Conservation (phyloP, 2,329 filamentous ascomycete species). For the Pleurostoma richardsiae region DNA sequence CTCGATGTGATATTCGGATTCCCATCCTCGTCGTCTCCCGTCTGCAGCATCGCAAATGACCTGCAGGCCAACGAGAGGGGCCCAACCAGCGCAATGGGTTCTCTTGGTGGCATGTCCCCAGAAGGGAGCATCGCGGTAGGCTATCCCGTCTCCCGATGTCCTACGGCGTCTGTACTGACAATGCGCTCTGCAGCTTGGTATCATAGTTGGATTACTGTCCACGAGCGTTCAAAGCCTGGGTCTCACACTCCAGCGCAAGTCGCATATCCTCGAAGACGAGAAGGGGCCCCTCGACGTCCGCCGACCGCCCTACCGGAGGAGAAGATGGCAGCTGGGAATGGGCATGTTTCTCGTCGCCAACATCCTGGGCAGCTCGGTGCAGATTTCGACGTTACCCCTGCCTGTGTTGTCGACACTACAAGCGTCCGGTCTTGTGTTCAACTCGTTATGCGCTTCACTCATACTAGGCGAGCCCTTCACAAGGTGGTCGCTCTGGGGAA, state of each 20-base stretch:
- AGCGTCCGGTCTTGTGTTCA: conserved; percentile 94
- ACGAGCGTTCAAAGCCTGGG: conserved; percentile 94
- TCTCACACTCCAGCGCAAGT: conserved; percentile 94
- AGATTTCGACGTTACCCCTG: conserved; percentile 92
- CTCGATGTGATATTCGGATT: no score
- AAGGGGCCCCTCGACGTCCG: conserved; percentile 74
- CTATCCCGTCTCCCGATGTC: conserved; percentile 5
- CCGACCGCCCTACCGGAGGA: conserved; percentile 80
- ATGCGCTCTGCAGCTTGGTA: conserved; percentile 62
- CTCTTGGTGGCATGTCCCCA: conserved; percentile 70
- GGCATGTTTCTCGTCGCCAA: conserved; percentile 95
- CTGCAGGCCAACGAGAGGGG: neutral
- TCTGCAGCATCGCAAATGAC: neutral
- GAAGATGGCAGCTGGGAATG: conserved; percentile 97
- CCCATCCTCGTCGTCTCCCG: no score
- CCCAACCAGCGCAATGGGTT: conserved; percentile 56
- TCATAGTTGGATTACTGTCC: conserved; percentile 87
- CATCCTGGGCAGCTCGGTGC: conserved; percentile 88
- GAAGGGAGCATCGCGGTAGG: conserved; percentile 72
- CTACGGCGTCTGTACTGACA: no score
- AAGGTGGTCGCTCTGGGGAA: conserved; percentile 85
- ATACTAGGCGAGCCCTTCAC: conserved; percentile 94
- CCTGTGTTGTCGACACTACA: conserved; percentile 94
- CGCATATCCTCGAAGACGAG: conserved; percentile 95
- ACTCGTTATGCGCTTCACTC: conserved; percentile 92